A percentile compares a stretch with the other conserved stretches of the same genome.
These are phyloP conservation scores for Penicillium sp. DNA, from an alignment of 2,329 filamentous ascomycete genomes.

Conservation along the genomic window DNA sequence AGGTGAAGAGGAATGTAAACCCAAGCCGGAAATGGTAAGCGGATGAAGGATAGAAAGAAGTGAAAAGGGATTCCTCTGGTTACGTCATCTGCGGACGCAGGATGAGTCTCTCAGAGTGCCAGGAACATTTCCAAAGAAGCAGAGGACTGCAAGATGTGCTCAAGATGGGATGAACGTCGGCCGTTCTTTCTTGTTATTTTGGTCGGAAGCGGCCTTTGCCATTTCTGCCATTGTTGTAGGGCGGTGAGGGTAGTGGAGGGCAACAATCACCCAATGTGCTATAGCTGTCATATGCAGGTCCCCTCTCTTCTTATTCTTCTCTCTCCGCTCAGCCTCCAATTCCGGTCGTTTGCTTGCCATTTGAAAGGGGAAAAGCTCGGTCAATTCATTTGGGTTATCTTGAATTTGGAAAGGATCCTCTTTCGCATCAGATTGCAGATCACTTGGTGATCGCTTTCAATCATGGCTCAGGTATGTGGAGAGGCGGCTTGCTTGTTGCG, in stretches of 20 bases:
- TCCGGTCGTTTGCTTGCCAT: neutral
- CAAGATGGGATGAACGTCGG: neutral
- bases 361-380: neutral
- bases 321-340: neutral
- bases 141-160: conserved; percentile 4
- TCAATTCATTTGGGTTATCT: neutral
- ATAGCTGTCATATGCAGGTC: conserved; percentile 12
- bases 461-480: conserved; percentile 30
- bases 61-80: neutral
- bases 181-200: conserved; percentile 23
- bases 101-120: conserved; percentile 6
- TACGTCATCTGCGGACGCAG: conserved; percentile 13
- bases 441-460: conserved; percentile 4
- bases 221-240: conserved; percentile 22
- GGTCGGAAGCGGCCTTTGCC: conserved; percentile 14
- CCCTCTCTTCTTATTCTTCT: neutral
- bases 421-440: neutral
- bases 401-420: neutral
- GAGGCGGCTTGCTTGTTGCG: neutral
- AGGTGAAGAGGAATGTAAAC: conserved; percentile 25
- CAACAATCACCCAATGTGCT: conserved; percentile 19
- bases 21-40: conserved; percentile 22
- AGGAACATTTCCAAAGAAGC: conserved; percentile 7
- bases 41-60: conserved; percentile 7
- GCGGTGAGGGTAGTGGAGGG: conserved; percentile 25